phyloP scores from a whole-genome alignment of 331 rosid species.

The Saraca asoca region DNA sequence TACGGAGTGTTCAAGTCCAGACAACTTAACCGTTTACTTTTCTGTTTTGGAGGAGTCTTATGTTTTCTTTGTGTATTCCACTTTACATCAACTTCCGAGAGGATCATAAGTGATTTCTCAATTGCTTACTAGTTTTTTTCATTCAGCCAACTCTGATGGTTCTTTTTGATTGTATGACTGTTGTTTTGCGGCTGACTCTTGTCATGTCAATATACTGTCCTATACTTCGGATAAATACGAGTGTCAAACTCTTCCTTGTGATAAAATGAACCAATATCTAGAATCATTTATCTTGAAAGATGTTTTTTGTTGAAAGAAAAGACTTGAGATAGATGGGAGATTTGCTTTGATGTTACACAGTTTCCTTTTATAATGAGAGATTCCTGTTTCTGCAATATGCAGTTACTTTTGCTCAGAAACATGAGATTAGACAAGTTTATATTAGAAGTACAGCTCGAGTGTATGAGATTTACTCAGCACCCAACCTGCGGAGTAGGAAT shows the following conservation, averaged over 20 bases:
- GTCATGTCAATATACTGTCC: too few species aligned
- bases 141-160: too few species aligned
- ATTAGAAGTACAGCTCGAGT: conserved; percentile 85
- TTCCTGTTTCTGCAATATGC: conserved; percentile 27
- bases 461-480: conserved; percentile 63
- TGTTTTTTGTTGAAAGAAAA: conserved; percentile 1
- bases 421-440: conserved; percentile 72
- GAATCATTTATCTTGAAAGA: not conserved
- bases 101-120: not conserved
- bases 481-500: conserved; percentile 41
- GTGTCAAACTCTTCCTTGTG: not conserved
- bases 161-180: not conserved
- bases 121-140: not conserved
- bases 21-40: not conserved
- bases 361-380: conserved; percentile 9
- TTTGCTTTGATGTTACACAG: conserved; percentile 9
- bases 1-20: not conserved
- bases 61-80: not conserved
- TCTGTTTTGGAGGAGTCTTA: not conserved
- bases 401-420: conserved; percentile 67
- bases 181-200: too few species aligned
- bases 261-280: not conserved
- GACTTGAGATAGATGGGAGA: not conserved
- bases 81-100: not conserved
- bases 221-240: too few species aligned